Conservation (phyloP, 2,329 filamentous ascomycete genomes). For the Colletotrichum tropicale region DNA sequence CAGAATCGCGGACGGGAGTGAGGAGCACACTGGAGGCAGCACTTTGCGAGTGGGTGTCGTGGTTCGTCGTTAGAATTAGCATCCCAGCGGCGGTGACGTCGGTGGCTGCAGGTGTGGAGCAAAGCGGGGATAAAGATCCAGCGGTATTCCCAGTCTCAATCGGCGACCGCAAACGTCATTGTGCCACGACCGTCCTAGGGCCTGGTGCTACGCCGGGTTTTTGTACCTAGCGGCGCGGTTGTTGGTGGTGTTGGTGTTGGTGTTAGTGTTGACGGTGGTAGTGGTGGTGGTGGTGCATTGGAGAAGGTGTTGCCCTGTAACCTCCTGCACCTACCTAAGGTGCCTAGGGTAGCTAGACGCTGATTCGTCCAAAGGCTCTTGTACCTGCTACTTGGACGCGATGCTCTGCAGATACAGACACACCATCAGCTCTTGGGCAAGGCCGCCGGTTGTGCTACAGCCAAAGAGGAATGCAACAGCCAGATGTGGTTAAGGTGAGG, state of each 20-base stretch:
- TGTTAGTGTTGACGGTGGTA: not conserved
- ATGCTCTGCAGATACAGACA: not conserved
- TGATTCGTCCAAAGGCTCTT: not conserved
- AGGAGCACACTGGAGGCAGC: not conserved
- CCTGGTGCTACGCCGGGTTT: not conserved
- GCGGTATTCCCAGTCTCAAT: conserved; percentile 5
- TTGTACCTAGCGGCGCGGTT: not conserved
- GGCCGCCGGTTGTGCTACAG: not conserved
- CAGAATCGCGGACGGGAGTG: not conserved
- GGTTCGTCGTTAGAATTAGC: conserved; percentile 19
- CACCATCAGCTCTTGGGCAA: not conserved
- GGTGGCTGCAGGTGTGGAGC: not conserved
- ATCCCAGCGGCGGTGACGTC: conserved; percentile 12
- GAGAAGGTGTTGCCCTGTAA: not conserved
- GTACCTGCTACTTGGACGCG: not conserved
- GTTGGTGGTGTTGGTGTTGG: not conserved
- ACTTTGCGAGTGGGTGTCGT: not conserved
- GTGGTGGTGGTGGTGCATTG: not conserved
- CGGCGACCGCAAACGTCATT: conserved; percentile 17
- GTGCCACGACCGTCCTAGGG: not conserved
- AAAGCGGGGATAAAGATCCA: conserved; percentile 1
- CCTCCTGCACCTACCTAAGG: not conserved
- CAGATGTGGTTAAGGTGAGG: not conserved
- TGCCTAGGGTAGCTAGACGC: not conserved
- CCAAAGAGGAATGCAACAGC: not conserved